A percentile compares a stretch with the other conserved stretches of the same genome.
Conservation (phyloP, 177 flowering plant species). For the Vitis hybrid region DNA sequence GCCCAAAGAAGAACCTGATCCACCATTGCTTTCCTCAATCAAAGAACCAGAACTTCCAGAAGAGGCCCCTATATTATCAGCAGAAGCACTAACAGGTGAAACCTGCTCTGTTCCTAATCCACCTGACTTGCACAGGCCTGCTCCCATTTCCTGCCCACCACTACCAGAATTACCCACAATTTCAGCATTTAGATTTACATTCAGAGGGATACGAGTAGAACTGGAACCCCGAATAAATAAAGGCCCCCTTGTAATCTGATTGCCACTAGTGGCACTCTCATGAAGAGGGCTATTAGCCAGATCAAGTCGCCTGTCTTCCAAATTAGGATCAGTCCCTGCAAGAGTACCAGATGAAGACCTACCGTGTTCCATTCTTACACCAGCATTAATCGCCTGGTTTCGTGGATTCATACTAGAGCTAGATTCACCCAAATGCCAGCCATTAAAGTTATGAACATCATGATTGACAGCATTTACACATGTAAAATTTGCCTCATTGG, state of each 20-base stretch:
- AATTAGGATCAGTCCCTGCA: slow-evolving; percentile 20
- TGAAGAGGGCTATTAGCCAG: slow-evolving; percentile 19
- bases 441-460: slow-evolving; percentile 33
- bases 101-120: slow-evolving; percentile 16
- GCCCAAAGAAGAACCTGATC: slow-evolving; percentile 30
- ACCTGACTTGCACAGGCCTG: slow-evolving; percentile 12
- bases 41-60: slow-evolving; percentile 31
- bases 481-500: slow-evolving; percentile 29
- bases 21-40: slow-evolving; percentile 23
- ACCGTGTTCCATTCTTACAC: slow-evolving; percentile 27
- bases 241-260: slow-evolving; percentile 17
- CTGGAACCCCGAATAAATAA: slow-evolving; percentile 24
- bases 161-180: slow-evolving; percentile 13
- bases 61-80: slow-evolving; percentile 28
- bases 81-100: slow-evolving; percentile 12
- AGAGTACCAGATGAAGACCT: slow-evolving; percentile 23
- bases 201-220: slow-evolving; percentile 21
- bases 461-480: slow-evolving; percentile 27
- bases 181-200: slow-evolving; percentile 18
- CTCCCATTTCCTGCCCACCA: slow-evolving; percentile 14
- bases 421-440: slow-evolving; percentile 56
- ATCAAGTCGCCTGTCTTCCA: slow-evolving; percentile 27
- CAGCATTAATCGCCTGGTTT: slow-evolving; percentile 24
- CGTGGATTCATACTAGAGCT: slow-evolving; percentile 38
- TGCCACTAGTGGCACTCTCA: slow-evolving; percentile 17